A percentile compares a stretch with the other conserved stretches of the same genome.
phyloP scores from a whole-genome alignment of 768 basidiomycete genomes.

The Tremella fuciformis region DNA sequence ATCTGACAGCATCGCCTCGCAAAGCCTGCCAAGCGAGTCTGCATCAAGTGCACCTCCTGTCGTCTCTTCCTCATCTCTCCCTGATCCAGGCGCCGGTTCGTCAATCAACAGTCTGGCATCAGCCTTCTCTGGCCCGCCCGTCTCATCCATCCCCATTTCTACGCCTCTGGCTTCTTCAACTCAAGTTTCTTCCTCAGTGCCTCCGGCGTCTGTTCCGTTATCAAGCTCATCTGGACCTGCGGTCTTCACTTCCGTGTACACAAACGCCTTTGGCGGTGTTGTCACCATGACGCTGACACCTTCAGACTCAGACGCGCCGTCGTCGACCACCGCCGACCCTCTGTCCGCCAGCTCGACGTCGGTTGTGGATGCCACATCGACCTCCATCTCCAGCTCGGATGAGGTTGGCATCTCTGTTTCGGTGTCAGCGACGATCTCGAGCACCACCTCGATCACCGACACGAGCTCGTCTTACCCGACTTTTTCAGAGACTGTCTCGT shows the following conservation, averaged over 20 bases:
- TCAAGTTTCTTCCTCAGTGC: background rate
- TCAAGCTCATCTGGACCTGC: too few relatives aligned
- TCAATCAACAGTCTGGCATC: too few relatives aligned
- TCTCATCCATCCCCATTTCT: conserved; percentile 2
- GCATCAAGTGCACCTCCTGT: too few relatives aligned
- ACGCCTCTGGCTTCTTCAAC: conserved; percentile 6
- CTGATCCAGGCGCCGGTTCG: too few relatives aligned
- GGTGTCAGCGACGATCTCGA: background rate
- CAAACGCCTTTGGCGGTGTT: too few relatives aligned
- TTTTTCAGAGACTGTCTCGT: background rate
- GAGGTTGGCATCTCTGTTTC: background rate
- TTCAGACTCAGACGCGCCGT: background rate
- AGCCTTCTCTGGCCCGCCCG: too few relatives aligned
- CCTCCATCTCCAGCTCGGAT: background rate
- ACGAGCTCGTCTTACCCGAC: background rate
- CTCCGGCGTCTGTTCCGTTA: background rate
- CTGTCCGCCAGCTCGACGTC: background rate
- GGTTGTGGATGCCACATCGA: background rate
- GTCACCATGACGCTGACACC: background rate
- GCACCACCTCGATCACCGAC: background rate
- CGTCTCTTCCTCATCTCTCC: too few relatives aligned
- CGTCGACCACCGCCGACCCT: conserved; percentile 2
- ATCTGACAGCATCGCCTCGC: too few relatives aligned
- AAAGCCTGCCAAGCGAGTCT: too few relatives aligned
- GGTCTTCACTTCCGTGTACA: too few relatives aligned